These are phyloP conservation scores for Ustanciosporium gigantosporum DNA, from an alignment of 1,284 basidiomycete genomes.

Conservation along the genomic window DNA sequence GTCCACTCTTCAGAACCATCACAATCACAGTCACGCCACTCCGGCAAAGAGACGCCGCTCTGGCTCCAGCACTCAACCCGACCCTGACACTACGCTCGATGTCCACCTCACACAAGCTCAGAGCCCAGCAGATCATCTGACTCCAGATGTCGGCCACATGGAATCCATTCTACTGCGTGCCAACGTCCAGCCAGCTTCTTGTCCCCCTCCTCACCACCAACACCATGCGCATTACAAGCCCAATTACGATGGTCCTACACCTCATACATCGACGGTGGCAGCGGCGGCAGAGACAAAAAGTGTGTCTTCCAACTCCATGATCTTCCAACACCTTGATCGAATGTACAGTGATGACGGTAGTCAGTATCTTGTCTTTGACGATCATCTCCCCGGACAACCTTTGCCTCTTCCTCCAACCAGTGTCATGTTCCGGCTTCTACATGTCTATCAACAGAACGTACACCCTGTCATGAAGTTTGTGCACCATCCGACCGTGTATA, in stretches of 20 bases:
- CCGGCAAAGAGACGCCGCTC: neutral
- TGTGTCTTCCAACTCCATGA: conserved; percentile 3
- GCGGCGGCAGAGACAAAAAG: neutral
- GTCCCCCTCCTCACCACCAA: too few relatives aligned
- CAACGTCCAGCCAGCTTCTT: too few relatives aligned
- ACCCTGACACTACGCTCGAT: neutral
- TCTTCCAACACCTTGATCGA: conserved; percentile 9
- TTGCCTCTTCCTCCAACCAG: conserved; percentile 4
- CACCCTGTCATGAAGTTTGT: conserved; percentile 8
- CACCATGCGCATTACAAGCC: neutral
- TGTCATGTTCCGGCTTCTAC: conserved; percentile 11
- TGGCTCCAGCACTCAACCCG: neutral
- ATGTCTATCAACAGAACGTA: conserved; percentile 12
- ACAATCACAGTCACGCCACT: neutral
- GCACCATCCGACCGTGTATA: conserved; percentile 5
- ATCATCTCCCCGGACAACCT: conserved; percentile 7
- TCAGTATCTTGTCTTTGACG: conserved; percentile 3
- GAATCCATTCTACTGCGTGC: too few relatives aligned
- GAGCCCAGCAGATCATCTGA: too few relatives aligned
- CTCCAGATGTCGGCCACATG: too few relatives aligned
- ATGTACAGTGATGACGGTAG: conserved; percentile 12
- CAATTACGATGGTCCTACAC: neutral
- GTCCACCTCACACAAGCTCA: neutral
- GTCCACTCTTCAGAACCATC: neutral
- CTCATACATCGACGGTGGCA: too few relatives aligned